phyloP scores from a whole-genome alignment of 192 early-diverging fungal species.

The Haplosporangium gracile region DNA sequence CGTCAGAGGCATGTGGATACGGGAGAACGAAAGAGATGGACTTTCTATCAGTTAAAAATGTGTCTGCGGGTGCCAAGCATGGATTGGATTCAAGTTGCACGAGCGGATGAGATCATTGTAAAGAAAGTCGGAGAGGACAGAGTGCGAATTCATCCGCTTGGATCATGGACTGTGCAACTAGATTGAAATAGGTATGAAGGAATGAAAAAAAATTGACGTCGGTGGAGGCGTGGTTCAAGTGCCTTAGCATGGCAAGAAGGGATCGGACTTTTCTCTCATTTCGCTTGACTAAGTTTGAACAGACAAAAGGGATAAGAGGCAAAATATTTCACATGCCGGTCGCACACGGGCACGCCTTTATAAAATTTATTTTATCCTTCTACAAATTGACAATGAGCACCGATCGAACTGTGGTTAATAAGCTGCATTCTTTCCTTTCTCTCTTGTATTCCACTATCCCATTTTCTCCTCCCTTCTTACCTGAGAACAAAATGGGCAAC shows the following conservation, averaged over 20 bases:
- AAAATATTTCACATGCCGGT: background rate
- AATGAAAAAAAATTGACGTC: background rate
- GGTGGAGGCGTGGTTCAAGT: background rate
- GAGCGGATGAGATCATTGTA: too few species aligned
- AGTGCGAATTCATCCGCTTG: background rate
- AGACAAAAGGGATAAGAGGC: background rate
- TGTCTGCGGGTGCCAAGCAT: too few species aligned
- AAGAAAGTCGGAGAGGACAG: background rate
- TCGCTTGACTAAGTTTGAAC: background rate
- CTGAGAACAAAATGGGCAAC: background rate
- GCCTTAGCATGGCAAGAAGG: background rate
- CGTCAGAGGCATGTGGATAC: too few species aligned
- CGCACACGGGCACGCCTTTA: background rate
- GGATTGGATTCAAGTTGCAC: too few species aligned
- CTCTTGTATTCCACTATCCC: background rate
- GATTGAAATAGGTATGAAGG: background rate
- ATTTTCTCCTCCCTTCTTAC: too few species aligned
- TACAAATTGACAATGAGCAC: background rate
- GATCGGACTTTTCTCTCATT: background rate
- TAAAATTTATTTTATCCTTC: background rate
- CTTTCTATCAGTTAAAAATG: too few species aligned
- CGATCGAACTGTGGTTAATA: background rate
- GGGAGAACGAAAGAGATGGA: too few species aligned
- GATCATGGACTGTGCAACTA: constrained; percentile 1
- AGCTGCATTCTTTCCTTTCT: background rate